A percentile compares a stretch with the other conserved stretches of the same genome.
These are phyloP conservation scores for Rhizophora apiculata DNA, from an alignment of 345 rosid species.

Conservation along the genomic window DNA sequence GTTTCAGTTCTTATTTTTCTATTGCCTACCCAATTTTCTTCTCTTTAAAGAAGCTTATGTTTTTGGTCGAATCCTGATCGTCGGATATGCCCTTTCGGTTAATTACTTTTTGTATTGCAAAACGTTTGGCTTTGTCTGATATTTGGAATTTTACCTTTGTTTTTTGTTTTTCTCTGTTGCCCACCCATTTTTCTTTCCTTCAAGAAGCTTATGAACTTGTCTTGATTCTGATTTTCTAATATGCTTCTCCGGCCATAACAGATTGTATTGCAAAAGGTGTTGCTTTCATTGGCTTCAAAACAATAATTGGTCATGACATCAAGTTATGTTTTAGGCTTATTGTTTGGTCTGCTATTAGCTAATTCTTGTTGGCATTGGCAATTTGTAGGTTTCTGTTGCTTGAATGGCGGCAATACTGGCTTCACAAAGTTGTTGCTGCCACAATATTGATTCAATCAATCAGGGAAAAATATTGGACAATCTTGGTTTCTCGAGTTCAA, in stretches of 20 bases:
- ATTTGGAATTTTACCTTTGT: too few relatives aligned
- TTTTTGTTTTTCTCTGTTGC: too few relatives aligned
- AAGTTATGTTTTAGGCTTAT: constrained; percentile 3
- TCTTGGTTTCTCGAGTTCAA: constrained; percentile 52
- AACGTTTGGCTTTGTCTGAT: background rate
- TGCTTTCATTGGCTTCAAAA: too few relatives aligned
- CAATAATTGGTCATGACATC: background rate
- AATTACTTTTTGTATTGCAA: background rate
- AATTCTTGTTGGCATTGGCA: constrained; percentile 1
- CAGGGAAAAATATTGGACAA: constrained; percentile 42
- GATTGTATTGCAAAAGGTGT: too few relatives aligned
- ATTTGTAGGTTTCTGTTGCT: constrained; percentile 25
- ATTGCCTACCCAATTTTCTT: background rate
- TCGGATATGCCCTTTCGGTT: background rate
- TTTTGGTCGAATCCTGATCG: background rate
- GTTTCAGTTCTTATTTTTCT: background rate
- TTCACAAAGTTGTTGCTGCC: constrained; percentile 63
- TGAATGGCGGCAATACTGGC: constrained; percentile 75
- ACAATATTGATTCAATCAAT: constrained; percentile 24
- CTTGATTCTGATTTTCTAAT: too few relatives aligned
- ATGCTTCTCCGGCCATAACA: too few relatives aligned
- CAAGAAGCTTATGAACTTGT: too few relatives aligned
- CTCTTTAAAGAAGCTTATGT: too few relatives aligned
- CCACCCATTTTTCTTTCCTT: too few relatives aligned
- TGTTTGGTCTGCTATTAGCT: background rate